Evolutionary conservation across 495 filamentous ascomycete genomes (phyloP).

Genomic region (Lentithecium fluviatile): DNA sequence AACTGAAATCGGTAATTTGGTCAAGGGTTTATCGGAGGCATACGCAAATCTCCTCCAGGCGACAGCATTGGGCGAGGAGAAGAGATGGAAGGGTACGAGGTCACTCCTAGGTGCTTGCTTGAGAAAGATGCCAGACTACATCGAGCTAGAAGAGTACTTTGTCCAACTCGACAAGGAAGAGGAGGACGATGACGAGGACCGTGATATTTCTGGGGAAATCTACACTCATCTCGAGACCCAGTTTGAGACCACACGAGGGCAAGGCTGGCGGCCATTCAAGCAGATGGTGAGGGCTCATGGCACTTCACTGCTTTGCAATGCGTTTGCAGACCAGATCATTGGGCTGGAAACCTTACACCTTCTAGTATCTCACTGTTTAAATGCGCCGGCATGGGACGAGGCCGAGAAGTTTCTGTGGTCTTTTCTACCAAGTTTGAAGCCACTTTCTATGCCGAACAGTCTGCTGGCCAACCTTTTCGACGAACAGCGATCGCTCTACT

Average conservation of each 20-base stretch:
- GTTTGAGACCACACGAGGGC: slow-evolving; percentile 4
- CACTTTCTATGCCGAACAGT: slow-evolving; percentile 15
- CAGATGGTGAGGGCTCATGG: slow-evolving; percentile 32
- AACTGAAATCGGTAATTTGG: slow-evolving; percentile 17
- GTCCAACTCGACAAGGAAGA: slow-evolving; percentile 21
- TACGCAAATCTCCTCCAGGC: slow-evolving; percentile 31
- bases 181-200: slow-evolving; percentile 24
- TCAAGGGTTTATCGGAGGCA: slow-evolving; percentile 26
- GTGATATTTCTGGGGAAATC: slow-evolving; percentile 28
- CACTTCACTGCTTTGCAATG: slow-evolving; percentile 24
- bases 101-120: slow-evolving; percentile 27
- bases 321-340: slow-evolving; percentile 25
- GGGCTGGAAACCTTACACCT: slow-evolving; percentile 10
- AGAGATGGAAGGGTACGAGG: slow-evolving; percentile 26
- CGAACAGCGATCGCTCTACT: slow-evolving; percentile 12
- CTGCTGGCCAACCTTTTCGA: slow-evolving; percentile 23
- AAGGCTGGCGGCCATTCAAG: slow-evolving; percentile 29
- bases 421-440: slow-evolving; percentile 13
- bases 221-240: slow-evolving; percentile 27
- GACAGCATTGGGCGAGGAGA: slow-evolving; percentile 11
- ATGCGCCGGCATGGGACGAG: slow-evolving; percentile 26
- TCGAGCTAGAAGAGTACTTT: slow-evolving; percentile 32
- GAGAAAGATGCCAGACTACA: slow-evolving; percentile 30
- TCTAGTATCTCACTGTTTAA: slow-evolving; percentile 24
- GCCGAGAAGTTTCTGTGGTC: slow-evolving; percentile 26